phyloP scores from a whole-genome alignment of 768 basidiomycete genomes.

The Lentinula guzmanii region DNA sequence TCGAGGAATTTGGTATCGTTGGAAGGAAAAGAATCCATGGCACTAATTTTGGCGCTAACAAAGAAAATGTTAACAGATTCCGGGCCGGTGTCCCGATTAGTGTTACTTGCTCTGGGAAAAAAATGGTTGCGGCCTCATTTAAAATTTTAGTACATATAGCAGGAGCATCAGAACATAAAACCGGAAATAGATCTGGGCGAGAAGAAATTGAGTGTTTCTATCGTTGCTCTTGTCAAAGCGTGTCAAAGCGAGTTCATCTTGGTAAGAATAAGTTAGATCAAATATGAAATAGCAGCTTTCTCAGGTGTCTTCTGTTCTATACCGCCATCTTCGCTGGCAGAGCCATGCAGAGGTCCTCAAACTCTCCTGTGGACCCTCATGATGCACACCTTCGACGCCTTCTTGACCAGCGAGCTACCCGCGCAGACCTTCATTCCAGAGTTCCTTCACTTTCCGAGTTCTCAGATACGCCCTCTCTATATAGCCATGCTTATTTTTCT shows the following conservation, averaged over 20 bases:
- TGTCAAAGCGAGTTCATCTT: background rate
- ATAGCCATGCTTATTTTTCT: slow-evolving; percentile 56
- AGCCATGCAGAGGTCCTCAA: slow-evolving; percentile 35
- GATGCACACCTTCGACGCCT: slow-evolving; percentile 45
- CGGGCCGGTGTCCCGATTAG: background rate
- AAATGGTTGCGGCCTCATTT: too few species aligned
- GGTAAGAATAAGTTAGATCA: background rate
- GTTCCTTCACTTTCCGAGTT: slow-evolving; percentile 53
- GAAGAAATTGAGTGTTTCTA: background rate
- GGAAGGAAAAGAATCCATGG: background rate
- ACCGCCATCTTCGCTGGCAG: slow-evolving; percentile 9
- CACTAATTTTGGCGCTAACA: background rate
- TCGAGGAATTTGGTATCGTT: slow-evolving; percentile 13
- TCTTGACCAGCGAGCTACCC: slow-evolving; percentile 48
- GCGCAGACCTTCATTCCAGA: slow-evolving; percentile 41
- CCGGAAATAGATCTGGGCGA: background rate
- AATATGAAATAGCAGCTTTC: background rate
- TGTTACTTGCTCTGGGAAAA: background rate
- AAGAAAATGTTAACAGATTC: background rate
- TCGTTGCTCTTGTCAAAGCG: slow-evolving; percentile 1
- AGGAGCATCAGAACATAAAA: background rate
- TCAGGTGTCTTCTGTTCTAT: background rate
- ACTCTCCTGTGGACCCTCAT: slow-evolving; percentile 29
- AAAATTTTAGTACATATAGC: too few species aligned
- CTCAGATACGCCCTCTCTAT: slow-evolving; percentile 60